Evolutionary conservation across 495 filamentous ascomycete genomes (phyloP).

Genomic region (Staphylotrichum longicolle): DNA sequence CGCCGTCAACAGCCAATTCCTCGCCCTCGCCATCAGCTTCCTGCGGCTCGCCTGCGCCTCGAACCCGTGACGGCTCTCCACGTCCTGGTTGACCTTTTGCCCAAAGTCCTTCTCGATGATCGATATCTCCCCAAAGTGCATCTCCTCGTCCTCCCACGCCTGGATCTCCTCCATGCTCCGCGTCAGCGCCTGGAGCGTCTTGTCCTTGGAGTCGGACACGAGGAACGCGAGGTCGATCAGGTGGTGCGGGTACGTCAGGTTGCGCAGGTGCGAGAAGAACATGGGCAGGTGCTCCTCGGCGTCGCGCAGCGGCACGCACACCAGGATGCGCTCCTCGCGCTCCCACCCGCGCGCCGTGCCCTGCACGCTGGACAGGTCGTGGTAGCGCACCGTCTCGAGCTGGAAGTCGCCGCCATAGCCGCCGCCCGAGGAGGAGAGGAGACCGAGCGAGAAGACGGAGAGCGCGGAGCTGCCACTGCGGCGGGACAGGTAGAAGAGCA

Average conservation of each 20-base stretch:
- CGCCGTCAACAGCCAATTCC: slow-evolving; percentile 96
- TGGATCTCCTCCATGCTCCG: slow-evolving; percentile 78
- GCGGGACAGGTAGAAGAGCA: slow-evolving; percentile 60
- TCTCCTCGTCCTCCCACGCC: slow-evolving; percentile 67
- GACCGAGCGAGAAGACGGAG: slow-evolving; percentile 68
- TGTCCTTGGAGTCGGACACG: slow-evolving; percentile 95
- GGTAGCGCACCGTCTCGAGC: slow-evolving; percentile 92
- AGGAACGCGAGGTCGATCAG: slow-evolving; percentile 95
- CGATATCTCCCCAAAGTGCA: slow-evolving; percentile 92
- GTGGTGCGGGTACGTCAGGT: slow-evolving; percentile 96
- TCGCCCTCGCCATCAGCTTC: slow-evolving; percentile 96
- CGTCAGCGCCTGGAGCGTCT: slow-evolving; percentile 73
- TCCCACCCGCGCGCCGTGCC: slow-evolving; percentile 92
- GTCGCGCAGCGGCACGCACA: slow-evolving; percentile 93
- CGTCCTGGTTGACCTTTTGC: slow-evolving; percentile 95
- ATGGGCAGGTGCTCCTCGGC: slow-evolving; percentile 90
- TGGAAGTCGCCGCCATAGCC: slow-evolving; percentile 63
- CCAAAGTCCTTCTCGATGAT: slow-evolving; percentile 99
- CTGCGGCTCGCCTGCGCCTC: slow-evolving; percentile 90
- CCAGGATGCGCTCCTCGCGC: slow-evolving; percentile 86
- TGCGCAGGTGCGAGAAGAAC: slow-evolving; percentile 96
- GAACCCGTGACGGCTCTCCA: slow-evolving; percentile 96
- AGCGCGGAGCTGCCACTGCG: slow-evolving; percentile 43
- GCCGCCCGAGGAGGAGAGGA: slow-evolving; percentile 53
- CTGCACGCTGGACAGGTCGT: slow-evolving; percentile 87